phyloP scores from a whole-genome alignment of 495 filamentous ascomycete genomes.

The Penicillium cataractarum region DNA sequence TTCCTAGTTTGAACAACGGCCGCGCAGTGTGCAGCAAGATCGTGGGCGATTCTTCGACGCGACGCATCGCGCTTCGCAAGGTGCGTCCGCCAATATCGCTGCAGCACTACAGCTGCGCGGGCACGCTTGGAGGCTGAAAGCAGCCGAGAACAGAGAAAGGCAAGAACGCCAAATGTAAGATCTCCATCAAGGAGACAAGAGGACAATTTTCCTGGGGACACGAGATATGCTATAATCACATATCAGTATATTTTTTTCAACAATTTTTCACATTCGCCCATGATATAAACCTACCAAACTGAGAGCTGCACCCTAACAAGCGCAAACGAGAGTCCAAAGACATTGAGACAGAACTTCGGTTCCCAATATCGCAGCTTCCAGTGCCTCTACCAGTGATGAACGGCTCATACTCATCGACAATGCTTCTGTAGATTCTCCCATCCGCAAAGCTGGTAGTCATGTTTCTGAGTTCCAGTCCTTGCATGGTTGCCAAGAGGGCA shows the following conservation, averaged over 20 bases:
- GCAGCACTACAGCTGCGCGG: slow-evolving; percentile 50
- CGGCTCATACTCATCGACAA: slow-evolving; percentile 61
- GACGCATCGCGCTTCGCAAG: slow-evolving; percentile 28
- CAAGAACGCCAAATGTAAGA: slow-evolving; percentile 58
- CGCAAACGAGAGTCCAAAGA: slow-evolving; percentile 35
- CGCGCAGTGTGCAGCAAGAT: slow-evolving; percentile 52
- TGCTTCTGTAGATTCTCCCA: slow-evolving; percentile 57
- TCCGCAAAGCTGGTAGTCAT: slow-evolving; percentile 65
- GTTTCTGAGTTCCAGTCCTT: slow-evolving; percentile 54
- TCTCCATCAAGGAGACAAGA: slow-evolving; percentile 47
- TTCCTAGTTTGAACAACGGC: slow-evolving; percentile 46
- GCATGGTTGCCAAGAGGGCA: slow-evolving; percentile 46
- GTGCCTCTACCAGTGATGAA: slow-evolving; percentile 28
- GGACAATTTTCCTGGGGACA: slow-evolving; percentile 38
- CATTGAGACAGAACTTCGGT: neutral
- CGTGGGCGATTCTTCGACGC: slow-evolving; percentile 44
- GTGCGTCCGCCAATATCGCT: slow-evolving; percentile 46
- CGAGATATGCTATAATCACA: slow-evolving; percentile 30
- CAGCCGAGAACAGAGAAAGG: slow-evolving; percentile 66
- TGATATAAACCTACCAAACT: slow-evolving; percentile 58
- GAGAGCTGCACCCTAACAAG: slow-evolving; percentile 42
- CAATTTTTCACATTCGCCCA: too few species aligned
- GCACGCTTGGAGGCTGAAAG: slow-evolving; percentile 52
- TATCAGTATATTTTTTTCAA: slow-evolving; percentile 11
- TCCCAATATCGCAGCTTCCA: too few species aligned